Percentiles rank a stretch among this genome's conserved stretches.
These are phyloP conservation scores for Plasmodium chabaudi DNA, from an alignment of 169 alveolate genomes.

Conservation along the genomic window DNA sequence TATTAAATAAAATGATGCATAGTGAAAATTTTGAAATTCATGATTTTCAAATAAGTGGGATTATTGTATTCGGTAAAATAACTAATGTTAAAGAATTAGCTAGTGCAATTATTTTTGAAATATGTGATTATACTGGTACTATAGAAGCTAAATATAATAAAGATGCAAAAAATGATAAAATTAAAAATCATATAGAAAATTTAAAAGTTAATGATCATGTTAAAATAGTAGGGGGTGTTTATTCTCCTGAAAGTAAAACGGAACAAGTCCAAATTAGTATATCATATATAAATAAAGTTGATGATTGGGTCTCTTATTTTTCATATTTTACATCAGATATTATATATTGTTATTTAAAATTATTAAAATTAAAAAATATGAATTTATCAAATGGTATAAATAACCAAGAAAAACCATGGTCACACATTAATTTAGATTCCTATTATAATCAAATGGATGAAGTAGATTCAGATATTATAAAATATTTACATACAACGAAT, in stretches of 20 bases:
- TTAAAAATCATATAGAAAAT: constrained; percentile 55
- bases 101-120: constrained; percentile 67
- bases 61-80: constrained; percentile 59
- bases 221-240: constrained; percentile 71
- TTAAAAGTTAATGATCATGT: constrained; percentile 67
- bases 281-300: constrained; percentile 55
- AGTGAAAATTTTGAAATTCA: constrained; percentile 59
- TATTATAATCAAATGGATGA: constrained; percentile 58
- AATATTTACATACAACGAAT: constrained; percentile 56
- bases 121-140: constrained; percentile 75
- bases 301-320: constrained; percentile 70
- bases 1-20: constrained; percentile 60
- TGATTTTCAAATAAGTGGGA: constrained; percentile 72
- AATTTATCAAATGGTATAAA: constrained; percentile 46
- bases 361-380: constrained; percentile 63
- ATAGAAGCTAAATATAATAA: constrained; percentile 78
- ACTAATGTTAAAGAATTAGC: constrained; percentile 59
- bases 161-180: constrained; percentile 75
- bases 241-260: constrained; percentile 65
- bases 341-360: constrained; percentile 64
- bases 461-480: constrained; percentile 52
- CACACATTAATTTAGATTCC: constrained; percentile 56
- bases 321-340: constrained; percentile 72
- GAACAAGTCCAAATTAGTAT: constrained; percentile 64
- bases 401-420: constrained; percentile 73